A percentile compares a stretch with the other conserved stretches of the same genome.
Conservation (phyloP, 768 basidiomycete genomes). For the Tulasnella calospora region DNA sequence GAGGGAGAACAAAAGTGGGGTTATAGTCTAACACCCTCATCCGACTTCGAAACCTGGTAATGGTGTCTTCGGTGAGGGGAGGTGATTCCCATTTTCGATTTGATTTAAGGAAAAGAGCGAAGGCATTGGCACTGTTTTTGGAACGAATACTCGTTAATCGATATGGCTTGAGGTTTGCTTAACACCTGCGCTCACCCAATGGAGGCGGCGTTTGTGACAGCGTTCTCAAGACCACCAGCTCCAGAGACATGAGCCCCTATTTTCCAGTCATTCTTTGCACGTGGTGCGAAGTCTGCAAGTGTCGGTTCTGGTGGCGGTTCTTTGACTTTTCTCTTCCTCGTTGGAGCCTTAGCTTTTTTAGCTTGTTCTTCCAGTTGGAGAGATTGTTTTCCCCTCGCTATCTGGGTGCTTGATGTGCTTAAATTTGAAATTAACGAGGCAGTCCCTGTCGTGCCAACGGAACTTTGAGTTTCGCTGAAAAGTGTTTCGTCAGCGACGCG, state of each 20-base stretch:
- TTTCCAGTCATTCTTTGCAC: conserved; percentile 50
- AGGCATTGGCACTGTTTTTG: conserved; percentile 61
- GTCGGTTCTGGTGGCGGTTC: conserved; percentile 25
- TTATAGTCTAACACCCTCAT: conserved; percentile 60
- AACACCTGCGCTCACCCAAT: conserved; percentile 50
- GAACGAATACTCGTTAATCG: background rate
- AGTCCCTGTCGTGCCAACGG: background rate
- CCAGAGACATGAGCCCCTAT: conserved; percentile 82
- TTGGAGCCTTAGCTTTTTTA: background rate
- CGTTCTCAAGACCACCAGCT: conserved; percentile 72
- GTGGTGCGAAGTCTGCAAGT: conserved; percentile 35
- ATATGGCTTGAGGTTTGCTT: background rate
- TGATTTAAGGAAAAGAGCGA: conserved; percentile 79
- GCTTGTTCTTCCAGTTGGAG: background rate
- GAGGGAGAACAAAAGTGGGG: conserved; percentile 62
- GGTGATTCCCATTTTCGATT: conserved; percentile 76
- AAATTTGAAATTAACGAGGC: background rate
- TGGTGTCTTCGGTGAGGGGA: conserved; percentile 49
- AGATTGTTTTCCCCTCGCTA: background rate
- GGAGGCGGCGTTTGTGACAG: conserved; percentile 61
- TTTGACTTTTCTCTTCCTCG: conserved; percentile 11
- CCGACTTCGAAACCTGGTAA: conserved; percentile 55
- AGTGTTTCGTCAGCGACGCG: background rate
- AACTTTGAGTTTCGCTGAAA: background rate
- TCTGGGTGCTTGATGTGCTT: background rate